Conservation (phyloP, 2,329 filamentous ascomycete species). For the Immersiporthe knoxdaviesiana region DNA sequence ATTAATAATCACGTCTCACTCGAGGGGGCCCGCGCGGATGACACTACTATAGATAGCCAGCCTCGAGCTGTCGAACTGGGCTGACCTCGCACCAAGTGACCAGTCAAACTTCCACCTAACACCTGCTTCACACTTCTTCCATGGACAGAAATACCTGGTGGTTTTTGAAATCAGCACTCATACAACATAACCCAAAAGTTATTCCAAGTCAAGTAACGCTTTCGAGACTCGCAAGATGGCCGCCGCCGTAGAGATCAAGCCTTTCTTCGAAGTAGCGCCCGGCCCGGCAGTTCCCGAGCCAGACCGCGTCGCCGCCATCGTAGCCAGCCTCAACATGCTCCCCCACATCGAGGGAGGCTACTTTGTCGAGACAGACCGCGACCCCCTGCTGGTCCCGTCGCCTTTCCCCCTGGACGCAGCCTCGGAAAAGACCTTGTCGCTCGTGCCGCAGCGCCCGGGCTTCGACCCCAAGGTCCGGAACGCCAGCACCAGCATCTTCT, state of each 20-base stretch:
- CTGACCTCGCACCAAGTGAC: background rate
- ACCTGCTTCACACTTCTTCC: too few relatives aligned
- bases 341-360: slow-evolving; percentile 68
- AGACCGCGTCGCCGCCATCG: slow-evolving; percentile 33
- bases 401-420: slow-evolving; percentile 50
- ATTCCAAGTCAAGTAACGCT: too few relatives aligned
- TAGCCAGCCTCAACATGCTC: slow-evolving; percentile 49
- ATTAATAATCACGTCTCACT: background rate
- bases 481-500: slow-evolving; percentile 66
- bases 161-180: too few relatives aligned
- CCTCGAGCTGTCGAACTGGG: background rate
- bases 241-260: slow-evolving; percentile 5
- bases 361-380: slow-evolving; percentile 64
- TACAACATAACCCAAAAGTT: too few relatives aligned
- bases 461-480: slow-evolving; percentile 50
- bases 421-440: slow-evolving; percentile 40
- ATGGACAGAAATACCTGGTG: too few relatives aligned
- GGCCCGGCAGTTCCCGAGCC: slow-evolving; percentile 23
- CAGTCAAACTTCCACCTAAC: background rate
- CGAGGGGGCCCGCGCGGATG: background rate
- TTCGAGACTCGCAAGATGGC: background rate
- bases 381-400: slow-evolving; percentile 55
- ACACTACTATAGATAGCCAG: too few relatives aligned
- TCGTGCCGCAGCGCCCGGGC: slow-evolving; percentile 41
- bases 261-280: slow-evolving; percentile 9